phyloP scores from a whole-genome alignment of 2,329 filamentous ascomycete genomes.

The Monosporascus sp. region DNA sequence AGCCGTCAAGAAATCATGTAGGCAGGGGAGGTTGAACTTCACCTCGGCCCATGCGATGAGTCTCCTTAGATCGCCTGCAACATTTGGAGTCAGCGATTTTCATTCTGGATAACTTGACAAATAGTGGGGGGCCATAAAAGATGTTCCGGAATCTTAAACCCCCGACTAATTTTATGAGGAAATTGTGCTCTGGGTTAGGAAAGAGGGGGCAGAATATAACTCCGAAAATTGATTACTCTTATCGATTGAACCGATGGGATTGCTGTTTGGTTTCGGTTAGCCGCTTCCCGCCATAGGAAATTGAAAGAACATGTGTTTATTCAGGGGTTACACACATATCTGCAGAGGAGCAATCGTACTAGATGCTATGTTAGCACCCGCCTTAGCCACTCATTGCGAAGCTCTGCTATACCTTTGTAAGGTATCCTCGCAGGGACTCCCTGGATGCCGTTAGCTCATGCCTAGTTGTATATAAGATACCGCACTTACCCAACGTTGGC shows the following conservation, averaged over 20 bases:
- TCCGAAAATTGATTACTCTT: constrained; percentile 39
- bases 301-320: not conserved
- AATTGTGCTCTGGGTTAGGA: too few relatives aligned
- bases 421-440: constrained; percentile 41
- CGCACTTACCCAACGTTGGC: constrained; percentile 51
- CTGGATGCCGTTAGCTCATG: constrained; percentile 27
- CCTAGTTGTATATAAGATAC: not conserved
- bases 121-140: too few relatives aligned
- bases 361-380: constrained; percentile 1
- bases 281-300: not conserved
- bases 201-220: not conserved
- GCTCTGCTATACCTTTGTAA: constrained; percentile 17
- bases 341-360: constrained; percentile 9
- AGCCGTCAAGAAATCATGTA: constrained; percentile 61
- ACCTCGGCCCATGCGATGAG: constrained; percentile 63
- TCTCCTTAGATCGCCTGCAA: constrained; percentile 53
- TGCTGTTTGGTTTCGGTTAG: constrained; percentile 41
- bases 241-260: constrained; percentile 55
- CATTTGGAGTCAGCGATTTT: not conserved
- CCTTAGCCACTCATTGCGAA: not conserved
- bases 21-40: constrained; percentile 58
- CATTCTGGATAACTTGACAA: too few relatives aligned
- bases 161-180: too few relatives aligned
- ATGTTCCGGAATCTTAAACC: too few relatives aligned
- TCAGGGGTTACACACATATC: not conserved